phyloP scores from a whole-genome alignment of 1,284 basidiomycete genomes.

The Phylloporus sp. region DNA sequence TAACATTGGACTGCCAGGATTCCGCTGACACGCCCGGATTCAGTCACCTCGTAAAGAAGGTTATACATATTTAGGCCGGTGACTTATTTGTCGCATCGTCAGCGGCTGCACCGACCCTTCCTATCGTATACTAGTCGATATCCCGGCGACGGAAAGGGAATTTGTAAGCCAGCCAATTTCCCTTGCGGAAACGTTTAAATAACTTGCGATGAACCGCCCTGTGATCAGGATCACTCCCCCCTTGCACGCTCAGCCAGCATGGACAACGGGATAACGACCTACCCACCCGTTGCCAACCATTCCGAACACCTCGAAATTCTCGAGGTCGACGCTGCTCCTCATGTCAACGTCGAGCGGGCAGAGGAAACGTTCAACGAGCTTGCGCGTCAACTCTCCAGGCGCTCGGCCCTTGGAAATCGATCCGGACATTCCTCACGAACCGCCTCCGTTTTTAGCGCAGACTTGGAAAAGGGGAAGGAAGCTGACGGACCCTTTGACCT shows the following conservation, averaged over 20 bases:
- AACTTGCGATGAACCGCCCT: conserved; percentile 1
- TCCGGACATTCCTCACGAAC: conserved; percentile 28
- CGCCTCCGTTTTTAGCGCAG: conserved; percentile 32
- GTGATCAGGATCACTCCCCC: not conserved
- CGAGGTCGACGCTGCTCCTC: conserved; percentile 25
- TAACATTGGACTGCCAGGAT: not conserved
- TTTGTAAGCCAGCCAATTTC: conserved; percentile 23
- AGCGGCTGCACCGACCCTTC: not conserved
- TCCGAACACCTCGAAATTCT: conserved; percentile 27
- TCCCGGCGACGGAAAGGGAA: not conserved
- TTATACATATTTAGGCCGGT: not conserved
- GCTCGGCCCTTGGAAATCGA: conserved; percentile 25
- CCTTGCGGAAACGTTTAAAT: conserved; percentile 19
- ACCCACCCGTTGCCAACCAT: not conserved
- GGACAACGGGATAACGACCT: conserved; percentile 9
- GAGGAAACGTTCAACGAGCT: conserved; percentile 60
- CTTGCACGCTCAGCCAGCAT: conserved; percentile 12
- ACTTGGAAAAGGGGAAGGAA: conserved; percentile 52
- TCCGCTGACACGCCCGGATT: not conserved
- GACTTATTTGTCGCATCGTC: not conserved
- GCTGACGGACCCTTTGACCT: conserved; percentile 62
- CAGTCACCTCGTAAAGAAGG: not conserved
- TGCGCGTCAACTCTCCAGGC: conserved; percentile 41
- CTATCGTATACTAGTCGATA: not conserved
- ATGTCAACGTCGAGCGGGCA: conserved; percentile 50